phyloP scores from a whole-genome alignment of 2,329 filamentous ascomycete species.

The Trichoderma gracile region DNA sequence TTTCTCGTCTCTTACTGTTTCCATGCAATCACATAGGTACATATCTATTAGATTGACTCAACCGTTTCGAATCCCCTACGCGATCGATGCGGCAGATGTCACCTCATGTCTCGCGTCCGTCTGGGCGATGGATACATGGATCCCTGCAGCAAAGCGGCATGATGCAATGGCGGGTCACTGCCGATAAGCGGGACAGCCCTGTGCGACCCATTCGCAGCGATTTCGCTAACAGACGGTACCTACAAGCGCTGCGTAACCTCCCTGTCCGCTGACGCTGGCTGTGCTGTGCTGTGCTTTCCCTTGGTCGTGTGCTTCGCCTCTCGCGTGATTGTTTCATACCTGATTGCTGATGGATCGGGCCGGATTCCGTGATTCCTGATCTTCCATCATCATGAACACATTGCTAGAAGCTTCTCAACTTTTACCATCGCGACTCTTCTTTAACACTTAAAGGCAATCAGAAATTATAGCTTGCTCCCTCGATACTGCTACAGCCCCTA shows the following conservation, averaged over 20 bases:
- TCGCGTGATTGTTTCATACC: constrained; percentile 1
- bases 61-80: too few relatives aligned
- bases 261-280: constrained; percentile 8
- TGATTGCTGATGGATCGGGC: background rate
- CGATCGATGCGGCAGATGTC: too few relatives aligned
- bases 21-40: too few relatives aligned
- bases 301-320: constrained; percentile 15
- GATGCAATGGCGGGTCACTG: background rate
- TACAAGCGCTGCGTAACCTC: background rate
- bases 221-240: background rate
- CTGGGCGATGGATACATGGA: background rate
- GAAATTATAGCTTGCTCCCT: background rate
- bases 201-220: background rate
- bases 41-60: too few relatives aligned
- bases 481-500: background rate
- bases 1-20: too few relatives aligned
- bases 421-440: background rate
- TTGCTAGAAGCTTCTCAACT: background rate
- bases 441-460: background rate
- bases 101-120: too few relatives aligned
- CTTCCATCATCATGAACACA: constrained; percentile 9
- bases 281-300: background rate
- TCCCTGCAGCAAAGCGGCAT: background rate
- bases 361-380: background rate
- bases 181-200: background rate